phyloP scores from a whole-genome alignment of 164 flowering plant genomes.

The Magnolia changhungtana region DNA sequence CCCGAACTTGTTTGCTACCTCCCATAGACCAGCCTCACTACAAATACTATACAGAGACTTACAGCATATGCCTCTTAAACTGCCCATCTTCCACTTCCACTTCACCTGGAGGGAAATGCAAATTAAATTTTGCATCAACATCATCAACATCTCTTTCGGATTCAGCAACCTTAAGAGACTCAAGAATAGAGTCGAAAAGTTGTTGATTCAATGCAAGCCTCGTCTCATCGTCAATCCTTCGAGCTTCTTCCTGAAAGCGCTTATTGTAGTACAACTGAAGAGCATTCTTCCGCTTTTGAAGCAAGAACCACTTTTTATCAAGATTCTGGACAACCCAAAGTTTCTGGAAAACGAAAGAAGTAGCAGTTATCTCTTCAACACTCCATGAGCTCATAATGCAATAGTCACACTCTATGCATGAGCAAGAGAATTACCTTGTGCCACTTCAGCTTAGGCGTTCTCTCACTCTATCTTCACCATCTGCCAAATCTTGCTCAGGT shows the following conservation, averaged over 20 bases:
- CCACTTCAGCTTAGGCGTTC: conserved; percentile 14
- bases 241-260: conserved; percentile 79
- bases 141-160: conserved; percentile 93
- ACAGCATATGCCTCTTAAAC: too few species aligned
- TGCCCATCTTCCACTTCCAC: too few species aligned
- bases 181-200: conserved; percentile 62
- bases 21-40: too few species aligned
- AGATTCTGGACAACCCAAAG: conserved; percentile 83
- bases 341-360: conserved; percentile 42
- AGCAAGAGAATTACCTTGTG: conserved; percentile 20
- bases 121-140: conserved; percentile 43
- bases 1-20: too few species aligned
- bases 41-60: too few species aligned
- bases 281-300: conserved; percentile 82
- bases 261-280: conserved; percentile 60
- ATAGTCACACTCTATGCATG: background rate
- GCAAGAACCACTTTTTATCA: conserved; percentile 88
- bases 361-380: background rate
- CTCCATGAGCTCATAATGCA: background rate
- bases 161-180: conserved; percentile 65
- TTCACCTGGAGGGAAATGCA: too few species aligned
- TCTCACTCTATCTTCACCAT: conserved; percentile 12
- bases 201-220: conserved; percentile 31
- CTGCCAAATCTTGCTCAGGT: too few species aligned
- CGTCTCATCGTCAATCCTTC: conserved; percentile 21